Evolutionary conservation across 306 rosid genomes (phyloP).

Genomic region (Rubus parviflorus): DNA sequence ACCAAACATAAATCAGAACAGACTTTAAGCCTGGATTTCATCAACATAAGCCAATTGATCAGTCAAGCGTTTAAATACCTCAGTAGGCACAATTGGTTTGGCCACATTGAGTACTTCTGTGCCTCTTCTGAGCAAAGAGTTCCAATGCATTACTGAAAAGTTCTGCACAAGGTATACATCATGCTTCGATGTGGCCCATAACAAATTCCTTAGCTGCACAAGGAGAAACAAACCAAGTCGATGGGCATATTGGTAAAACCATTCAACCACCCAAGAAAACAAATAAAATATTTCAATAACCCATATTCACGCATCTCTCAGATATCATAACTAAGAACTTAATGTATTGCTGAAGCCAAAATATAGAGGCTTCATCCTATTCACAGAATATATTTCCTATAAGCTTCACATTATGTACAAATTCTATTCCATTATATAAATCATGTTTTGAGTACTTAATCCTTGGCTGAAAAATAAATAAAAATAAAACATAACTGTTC

Average conservation of each 20-base stretch:
- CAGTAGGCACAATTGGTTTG: constrained; percentile 63
- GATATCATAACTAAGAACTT: not conserved
- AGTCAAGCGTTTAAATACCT: constrained; percentile 46
- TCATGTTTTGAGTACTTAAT: not conserved
- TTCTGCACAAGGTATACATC: constrained; percentile 94
- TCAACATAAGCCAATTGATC: not conserved
- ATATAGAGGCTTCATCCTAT: not conserved
- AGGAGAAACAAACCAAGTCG: constrained; percentile 22
- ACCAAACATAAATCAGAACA: constrained; percentile 6
- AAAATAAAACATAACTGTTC: no score
- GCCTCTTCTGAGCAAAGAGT: constrained; percentile 60
- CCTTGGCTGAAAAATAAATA: not conserved
- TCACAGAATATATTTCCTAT: not conserved
- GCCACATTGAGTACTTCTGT: constrained; percentile 81
- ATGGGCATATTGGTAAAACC: constrained; percentile 29
- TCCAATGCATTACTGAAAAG: constrained; percentile 93
- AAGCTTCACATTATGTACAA: no score
- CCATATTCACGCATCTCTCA: not conserved
- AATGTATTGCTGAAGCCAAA: not conserved
- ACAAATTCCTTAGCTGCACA: constrained; percentile 79
- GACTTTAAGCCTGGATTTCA: not conserved
- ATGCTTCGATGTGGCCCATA: constrained; percentile 96
- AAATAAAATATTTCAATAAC: not conserved
- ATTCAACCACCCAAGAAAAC: constrained; percentile 5
- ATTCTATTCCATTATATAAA: not conserved